Percentiles rank a stretch among this genome's conserved stretches.
phyloP scores from a whole-genome alignment of 2,329 filamentous ascomycete species.

The Leptoxyphium fumago region DNA sequence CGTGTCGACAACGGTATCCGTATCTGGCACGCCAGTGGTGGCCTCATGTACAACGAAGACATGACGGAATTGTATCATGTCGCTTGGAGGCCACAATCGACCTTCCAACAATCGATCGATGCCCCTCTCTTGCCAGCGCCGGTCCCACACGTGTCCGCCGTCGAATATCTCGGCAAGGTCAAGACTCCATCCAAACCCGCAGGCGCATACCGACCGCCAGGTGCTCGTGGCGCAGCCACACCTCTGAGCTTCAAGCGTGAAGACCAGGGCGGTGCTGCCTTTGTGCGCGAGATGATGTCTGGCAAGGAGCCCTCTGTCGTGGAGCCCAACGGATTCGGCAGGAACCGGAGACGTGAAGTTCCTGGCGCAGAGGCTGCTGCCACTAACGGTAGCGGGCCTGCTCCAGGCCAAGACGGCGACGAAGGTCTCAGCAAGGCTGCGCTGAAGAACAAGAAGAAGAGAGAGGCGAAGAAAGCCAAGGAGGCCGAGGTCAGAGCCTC shows the following conservation, averaged over 20 bases:
- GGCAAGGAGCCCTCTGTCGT: conserved; percentile 9
- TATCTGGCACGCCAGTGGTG: conserved; percentile 82
- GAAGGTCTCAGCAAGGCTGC: conserved; percentile 70
- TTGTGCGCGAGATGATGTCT: conserved; percentile 63
- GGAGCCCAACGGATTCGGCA: conserved; percentile 63
- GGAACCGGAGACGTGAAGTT: conserved; percentile 57
- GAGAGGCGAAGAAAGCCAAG: conserved; percentile 80
- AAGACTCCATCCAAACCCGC: conserved; percentile 95
- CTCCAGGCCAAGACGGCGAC: conserved; percentile 49
- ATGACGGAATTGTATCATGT: conserved; percentile 87
- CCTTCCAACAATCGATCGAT: conserved; percentile 43
- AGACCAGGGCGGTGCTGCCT: conserved; percentile 86
- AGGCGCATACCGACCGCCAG: conserved; percentile 91
- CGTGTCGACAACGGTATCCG: conserved; percentile 94
- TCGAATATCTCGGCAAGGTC: conserved; percentile 65
- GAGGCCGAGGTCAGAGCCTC: conserved; percentile 52
- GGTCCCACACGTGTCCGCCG: conserved; percentile 65
- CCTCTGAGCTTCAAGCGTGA: conserved; percentile 94
- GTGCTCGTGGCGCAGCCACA: conserved; percentile 75
- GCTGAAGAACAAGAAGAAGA: conserved; percentile 97
- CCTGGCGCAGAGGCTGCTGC: conserved; percentile 68
- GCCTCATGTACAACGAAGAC: conserved; percentile 88
- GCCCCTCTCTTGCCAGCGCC: conserved; percentile 65
- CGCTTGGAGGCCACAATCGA: conserved; percentile 64
- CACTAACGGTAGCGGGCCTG: conserved; percentile 41